phyloP scores from a whole-genome alignment of 805 yeast species.

The Zygosaccharomyces siamensis region DNA sequence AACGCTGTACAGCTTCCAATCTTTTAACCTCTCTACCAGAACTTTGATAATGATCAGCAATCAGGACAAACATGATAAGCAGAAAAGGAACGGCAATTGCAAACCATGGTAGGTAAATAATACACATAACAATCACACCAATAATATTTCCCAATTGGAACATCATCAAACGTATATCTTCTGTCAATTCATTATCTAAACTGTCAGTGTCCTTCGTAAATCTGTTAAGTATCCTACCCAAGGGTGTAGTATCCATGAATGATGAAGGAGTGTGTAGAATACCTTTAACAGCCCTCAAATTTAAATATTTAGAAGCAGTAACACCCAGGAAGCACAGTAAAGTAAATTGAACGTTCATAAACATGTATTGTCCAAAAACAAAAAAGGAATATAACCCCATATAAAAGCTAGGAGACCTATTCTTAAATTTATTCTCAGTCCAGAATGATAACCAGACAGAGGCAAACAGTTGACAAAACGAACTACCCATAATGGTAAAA shows the following conservation, averaged over 20 bases:
- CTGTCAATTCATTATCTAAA: slow-evolving; percentile 73
- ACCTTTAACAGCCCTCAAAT: slow-evolving; percentile 53
- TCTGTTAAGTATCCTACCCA: slow-evolving; percentile 80
- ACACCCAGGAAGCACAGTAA: slow-evolving; percentile 40
- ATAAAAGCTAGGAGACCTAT: slow-evolving; percentile 51
- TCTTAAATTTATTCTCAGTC: slow-evolving; percentile 53
- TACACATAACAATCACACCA: slow-evolving; percentile 64
- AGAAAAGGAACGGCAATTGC: slow-evolving; percentile 66
- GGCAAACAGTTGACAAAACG: slow-evolving; percentile 32
- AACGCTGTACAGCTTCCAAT: slow-evolving; percentile 48
- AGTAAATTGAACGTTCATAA: slow-evolving; percentile 36
- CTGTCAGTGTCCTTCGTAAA: slow-evolving; percentile 86
- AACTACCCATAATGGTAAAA: slow-evolving; percentile 24
- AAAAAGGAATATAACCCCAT: slow-evolving; percentile 73
- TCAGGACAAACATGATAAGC: slow-evolving; percentile 39
- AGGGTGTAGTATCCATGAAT: slow-evolving; percentile 79
- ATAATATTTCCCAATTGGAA: slow-evolving; percentile 49
- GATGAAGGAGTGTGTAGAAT: slow-evolving; percentile 77
- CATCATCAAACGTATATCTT: slow-evolving; percentile 58
- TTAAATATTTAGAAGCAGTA: slow-evolving; percentile 53
- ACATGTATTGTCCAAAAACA: slow-evolving; percentile 43
- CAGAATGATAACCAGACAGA: slow-evolving; percentile 78
- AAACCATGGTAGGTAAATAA: slow-evolving; percentile 73
- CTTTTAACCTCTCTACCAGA: slow-evolving; percentile 49
- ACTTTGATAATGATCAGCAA: slow-evolving; percentile 45